Base-by-base conservation (phyloP, 495 filamentous ascomycete genomes). In the Xylaria intraflava region DNA sequence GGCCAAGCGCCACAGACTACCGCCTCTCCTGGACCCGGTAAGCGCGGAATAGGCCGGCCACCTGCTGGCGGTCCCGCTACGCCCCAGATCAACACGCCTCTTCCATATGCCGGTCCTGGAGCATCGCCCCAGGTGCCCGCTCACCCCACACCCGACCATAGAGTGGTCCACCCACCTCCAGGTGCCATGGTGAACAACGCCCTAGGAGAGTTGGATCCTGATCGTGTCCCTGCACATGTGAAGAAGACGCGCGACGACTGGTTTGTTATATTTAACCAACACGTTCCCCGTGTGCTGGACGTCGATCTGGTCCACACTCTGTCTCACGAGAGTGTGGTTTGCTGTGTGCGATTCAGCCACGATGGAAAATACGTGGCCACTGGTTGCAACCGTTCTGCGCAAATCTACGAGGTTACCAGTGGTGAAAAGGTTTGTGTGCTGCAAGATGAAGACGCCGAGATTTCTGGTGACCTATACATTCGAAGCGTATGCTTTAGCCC, bases 401-500 rank as follows among this genome's bases (percentile, higher is more conserved):
- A 93, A 64, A 95, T 95, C 56, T 95, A 90, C 68, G 89, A 95
- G 58, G 89, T 95, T 30, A 72, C 71, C 43, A 84, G 80, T 8
- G 89, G 89, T 47, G 83, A 86, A 54, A 88, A 88, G 65, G 78
- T 93, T 46, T 87, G 86, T 51, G 79, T 85, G 22, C 71, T 93
- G 35, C 86, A 90, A 63, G 89, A 94, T 60, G 90, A 93, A 57
- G 83, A 78, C 36, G 88, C 88, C 43, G 89, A 94, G 62, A 81
- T 87, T 45, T 85, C 82, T 51, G 89, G 89, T 2, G 89, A 95
- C 70, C 75, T 95, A 16, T 95, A 94, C 63, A 95, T 95, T 59
- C 73, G 89, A 60, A 94, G 89, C 62, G 89, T 95, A 29, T 95
- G 89, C 70, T 95, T 95, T 74, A 93, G 89, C 65, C 89, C 89